Percentiles rank a stretch among this genome's conserved stretches.
Conservation (phyloP, 2,329 filamentous ascomycete species). For the Xenoacremonium recifei region DNA sequence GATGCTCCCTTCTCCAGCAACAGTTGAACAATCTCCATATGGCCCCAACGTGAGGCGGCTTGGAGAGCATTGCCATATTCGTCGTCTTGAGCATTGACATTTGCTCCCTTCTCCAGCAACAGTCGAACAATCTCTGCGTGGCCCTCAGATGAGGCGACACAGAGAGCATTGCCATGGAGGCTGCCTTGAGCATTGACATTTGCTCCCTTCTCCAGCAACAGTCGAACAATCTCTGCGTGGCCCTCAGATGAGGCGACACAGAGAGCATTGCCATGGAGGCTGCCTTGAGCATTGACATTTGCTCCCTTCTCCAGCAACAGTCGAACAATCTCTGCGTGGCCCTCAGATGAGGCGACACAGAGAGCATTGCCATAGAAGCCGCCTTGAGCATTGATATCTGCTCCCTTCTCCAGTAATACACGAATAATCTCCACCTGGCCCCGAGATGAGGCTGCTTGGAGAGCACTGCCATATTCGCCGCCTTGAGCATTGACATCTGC, state of each 20-base stretch:
- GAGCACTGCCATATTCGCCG: slow-evolving; percentile 11
- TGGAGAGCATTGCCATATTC: slow-evolving; percentile 4
- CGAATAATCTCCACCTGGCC: slow-evolving; percentile 2
- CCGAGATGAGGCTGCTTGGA: slow-evolving; percentile 11
- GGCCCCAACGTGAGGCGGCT: slow-evolving; percentile 4
- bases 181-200: slow-evolving; percentile 8
- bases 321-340: slow-evolving; percentile 2
- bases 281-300: no score
- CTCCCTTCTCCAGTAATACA: slow-evolving; percentile 8
- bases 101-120: slow-evolving; percentile 8
- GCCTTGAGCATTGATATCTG: slow-evolving; percentile 5
- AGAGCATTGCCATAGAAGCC: slow-evolving; percentile 6
- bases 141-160: slow-evolving; percentile 10
- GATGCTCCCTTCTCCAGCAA: no score
- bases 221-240: slow-evolving; percentile 3
- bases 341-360: slow-evolving; percentile 2
- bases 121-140: slow-evolving; percentile 1
- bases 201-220: slow-evolving; percentile 8
- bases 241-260: no score
- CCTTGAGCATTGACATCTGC: slow-evolving; percentile 7
- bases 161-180: slow-evolving; percentile 11
- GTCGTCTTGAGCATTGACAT: slow-evolving; percentile 5
- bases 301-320: no score
- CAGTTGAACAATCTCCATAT: slow-evolving; percentile 2
- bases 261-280: no score